Conservation (phyloP, 2,329 filamentous ascomycete species). For the Pezicula carpinea region DNA sequence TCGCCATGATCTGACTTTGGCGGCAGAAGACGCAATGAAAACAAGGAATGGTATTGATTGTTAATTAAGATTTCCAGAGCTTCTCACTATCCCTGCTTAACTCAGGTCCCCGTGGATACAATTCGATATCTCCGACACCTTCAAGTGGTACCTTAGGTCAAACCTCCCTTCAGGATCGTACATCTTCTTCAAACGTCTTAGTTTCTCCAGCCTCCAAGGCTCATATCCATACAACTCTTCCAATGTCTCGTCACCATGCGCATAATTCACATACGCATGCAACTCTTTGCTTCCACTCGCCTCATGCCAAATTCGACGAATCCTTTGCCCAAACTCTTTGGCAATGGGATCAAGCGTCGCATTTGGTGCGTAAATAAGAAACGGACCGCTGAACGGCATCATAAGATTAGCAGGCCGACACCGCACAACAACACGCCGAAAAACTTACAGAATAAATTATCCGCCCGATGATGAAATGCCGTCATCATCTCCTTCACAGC, state of each 20-base stretch:
- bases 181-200: slow-evolving; percentile 40
- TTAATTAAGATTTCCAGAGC: no score
- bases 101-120: no score
- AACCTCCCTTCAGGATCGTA: slow-evolving; percentile 43
- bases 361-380: slow-evolving; percentile 32
- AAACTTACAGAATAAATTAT: slow-evolving; percentile 33
- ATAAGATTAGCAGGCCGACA: not conserved
- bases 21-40: no score
- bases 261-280: slow-evolving; percentile 46
- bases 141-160: no score
- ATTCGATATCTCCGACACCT: no score
- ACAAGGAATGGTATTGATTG: no score
- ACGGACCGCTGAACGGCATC: slow-evolving; percentile 27
- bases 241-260: slow-evolving; percentile 39
- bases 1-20: no score
- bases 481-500: slow-evolving; percentile 30
- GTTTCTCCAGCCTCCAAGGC: slow-evolving; percentile 39
- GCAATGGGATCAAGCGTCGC: slow-evolving; percentile 30
- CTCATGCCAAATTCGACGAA: slow-evolving; percentile 32
- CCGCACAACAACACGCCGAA: no score
- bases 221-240: slow-evolving; percentile 43
- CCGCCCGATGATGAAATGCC: slow-evolving; percentile 40
- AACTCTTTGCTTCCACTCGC: slow-evolving; percentile 29
- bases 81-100: no score
- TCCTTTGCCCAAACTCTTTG: slow-evolving; percentile 29